Conservation (phyloP, 441 rosid species). For the Viola pubescens region DNA sequence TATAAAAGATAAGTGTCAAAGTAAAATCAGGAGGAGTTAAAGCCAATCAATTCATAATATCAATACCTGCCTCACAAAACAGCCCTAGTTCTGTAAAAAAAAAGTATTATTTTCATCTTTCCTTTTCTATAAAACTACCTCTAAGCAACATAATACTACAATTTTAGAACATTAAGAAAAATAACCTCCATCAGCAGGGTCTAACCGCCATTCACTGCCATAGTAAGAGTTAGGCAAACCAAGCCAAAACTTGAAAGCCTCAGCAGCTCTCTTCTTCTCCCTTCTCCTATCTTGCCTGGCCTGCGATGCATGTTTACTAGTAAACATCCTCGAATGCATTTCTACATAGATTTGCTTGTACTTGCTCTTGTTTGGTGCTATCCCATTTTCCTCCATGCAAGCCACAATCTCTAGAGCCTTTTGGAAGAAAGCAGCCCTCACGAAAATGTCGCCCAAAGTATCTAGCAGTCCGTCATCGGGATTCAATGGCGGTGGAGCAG, state of each 20-base stretch:
- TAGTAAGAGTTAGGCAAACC: slow-evolving; percentile 92
- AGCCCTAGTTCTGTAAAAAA: no score
- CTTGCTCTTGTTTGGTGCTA: slow-evolving; percentile 79
- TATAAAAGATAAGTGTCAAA: no score
- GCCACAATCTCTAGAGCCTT: slow-evolving; percentile 90
- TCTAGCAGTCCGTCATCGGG: slow-evolving; percentile 73
- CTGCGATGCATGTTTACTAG: slow-evolving; percentile 90
- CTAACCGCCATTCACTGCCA: slow-evolving; percentile 69
- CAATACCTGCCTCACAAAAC: no score
- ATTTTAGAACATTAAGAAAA: slow-evolving; percentile 7
- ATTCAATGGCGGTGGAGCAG: slow-evolving; percentile 39
- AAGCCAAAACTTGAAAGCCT: slow-evolving; percentile 95
- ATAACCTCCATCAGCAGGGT: slow-evolving; percentile 26
- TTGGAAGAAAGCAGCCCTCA: slow-evolving; percentile 82
- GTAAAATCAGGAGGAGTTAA: no score
- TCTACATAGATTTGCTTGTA: slow-evolving; percentile 80
- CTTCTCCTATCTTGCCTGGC: slow-evolving; percentile 68
- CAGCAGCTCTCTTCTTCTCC: slow-evolving; percentile 86
- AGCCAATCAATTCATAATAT: no score
- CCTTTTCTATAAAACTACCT: no score
- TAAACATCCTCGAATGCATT: slow-evolving; percentile 95
- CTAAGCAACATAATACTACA: no score
- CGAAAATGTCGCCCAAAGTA: slow-evolving; percentile 74
- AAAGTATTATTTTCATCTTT: no score
- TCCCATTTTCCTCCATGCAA: slow-evolving; percentile 89